Base-by-base conservation (phyloP, 1,284 basidiomycete species). In the Marasmius sp. region DNA sequence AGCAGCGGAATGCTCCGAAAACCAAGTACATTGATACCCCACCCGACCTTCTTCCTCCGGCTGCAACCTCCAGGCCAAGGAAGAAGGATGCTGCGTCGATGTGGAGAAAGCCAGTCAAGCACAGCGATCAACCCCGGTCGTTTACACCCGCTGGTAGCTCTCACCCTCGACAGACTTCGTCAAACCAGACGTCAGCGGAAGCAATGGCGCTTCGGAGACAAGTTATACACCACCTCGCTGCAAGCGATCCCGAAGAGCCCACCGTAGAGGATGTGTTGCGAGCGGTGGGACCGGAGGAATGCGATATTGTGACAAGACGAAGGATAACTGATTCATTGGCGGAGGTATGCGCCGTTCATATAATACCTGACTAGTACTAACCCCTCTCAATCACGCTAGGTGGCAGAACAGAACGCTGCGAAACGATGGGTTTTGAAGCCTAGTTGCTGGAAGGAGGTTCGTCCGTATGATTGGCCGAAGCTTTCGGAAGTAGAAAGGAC, bases 381-480 rank as follows among this genome's bases (percentile, higher is more conserved):
- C 20, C 7, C 53, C 38, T 53, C 57, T 41, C 38, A 55, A 57
- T 54, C 45, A 54, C 57, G 33, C 54, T 61, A 89, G 86, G 71
- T 88, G 14, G 85, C 81, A 11, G 85, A 87, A 65, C 77, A 76
- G 56, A 67, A 69, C 39, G 68, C 78, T 0, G 71, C 75, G 2
- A 76, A 76, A 59, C 66, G 68, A 0, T 91, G 86, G 81, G 67
- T 73, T 33, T 81, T 91, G 62, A 86, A 84, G 63, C 73, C 78
- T 18, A 67, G 72, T 38, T 73, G 81, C 0, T 92, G 88, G 88
- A 77, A 76, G 34, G 85, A 91, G 66, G 85, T 90, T 20, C 85
- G 87, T 6, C 90, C 90, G 0, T 87, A 79, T 62, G 85, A 86
- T 64, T 88, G 81, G 80, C 74, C 77, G 0, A 75, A 74, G 34